Percentiles rank a stretch among this genome's conserved stretches.
These are phyloP conservation scores for Suillus occidentalis DNA, from an alignment of 768 basidiomycete species.

Conservation along the genomic window DNA sequence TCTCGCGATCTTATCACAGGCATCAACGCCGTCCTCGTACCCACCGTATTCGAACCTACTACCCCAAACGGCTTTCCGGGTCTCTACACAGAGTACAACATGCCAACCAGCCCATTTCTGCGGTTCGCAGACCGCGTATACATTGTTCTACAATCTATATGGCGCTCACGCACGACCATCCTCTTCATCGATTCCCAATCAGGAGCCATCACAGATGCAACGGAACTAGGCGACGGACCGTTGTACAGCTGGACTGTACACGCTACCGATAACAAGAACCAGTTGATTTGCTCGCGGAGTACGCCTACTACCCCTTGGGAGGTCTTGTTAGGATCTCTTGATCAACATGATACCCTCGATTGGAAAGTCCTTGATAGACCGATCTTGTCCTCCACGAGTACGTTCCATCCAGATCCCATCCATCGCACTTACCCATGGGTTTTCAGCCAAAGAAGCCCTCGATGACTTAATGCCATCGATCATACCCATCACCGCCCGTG, in stretches of 20 bases:
- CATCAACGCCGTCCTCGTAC: slow-evolving; percentile 35
- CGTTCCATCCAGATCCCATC: slow-evolving; percentile 11
- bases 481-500: slow-evolving; percentile 48
- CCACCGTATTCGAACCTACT: slow-evolving; percentile 39
- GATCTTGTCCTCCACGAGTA: slow-evolving; percentile 41
- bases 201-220: slow-evolving; percentile 40
- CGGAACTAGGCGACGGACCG: slow-evolving; percentile 11
- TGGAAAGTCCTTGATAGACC: slow-evolving; percentile 49
- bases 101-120: slow-evolving; percentile 45
- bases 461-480: slow-evolving; percentile 41
- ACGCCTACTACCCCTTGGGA: slow-evolving; percentile 47
- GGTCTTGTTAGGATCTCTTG: slow-evolving; percentile 49
- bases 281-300: slow-evolving; percentile 52
- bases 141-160: slow-evolving; percentile 49
- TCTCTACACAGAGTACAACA: slow-evolving; percentile 52
- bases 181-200: slow-evolving; percentile 43
- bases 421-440: neutral
- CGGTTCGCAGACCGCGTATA: slow-evolving; percentile 17
- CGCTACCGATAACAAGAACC: slow-evolving; percentile 43
- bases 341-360: slow-evolving; percentile 17
- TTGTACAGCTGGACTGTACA: slow-evolving; percentile 55
- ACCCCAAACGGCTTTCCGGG: slow-evolving; percentile 52
- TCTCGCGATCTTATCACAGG: slow-evolving; percentile 35
- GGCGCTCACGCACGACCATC: slow-evolving; percentile 54
- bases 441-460: slow-evolving; percentile 44